Evolutionary conservation across 1,284 basidiomycete genomes (phyloP).

Genomic region (Blastosporella zonata): DNA sequence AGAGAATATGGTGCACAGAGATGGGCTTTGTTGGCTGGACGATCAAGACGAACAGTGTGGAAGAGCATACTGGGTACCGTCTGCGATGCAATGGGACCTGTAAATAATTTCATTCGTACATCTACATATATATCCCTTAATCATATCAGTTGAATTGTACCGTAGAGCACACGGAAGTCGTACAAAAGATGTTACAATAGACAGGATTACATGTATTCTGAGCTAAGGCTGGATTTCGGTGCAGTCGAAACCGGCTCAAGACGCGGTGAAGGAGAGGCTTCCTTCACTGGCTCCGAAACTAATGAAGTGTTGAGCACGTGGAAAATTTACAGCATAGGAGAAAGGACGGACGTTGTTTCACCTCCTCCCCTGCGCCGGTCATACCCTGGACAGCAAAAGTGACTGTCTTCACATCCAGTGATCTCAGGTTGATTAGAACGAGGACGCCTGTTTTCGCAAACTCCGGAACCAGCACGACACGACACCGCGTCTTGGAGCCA

Average conservation of each 20-base stretch:
- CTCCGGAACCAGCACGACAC: slow-evolving; percentile 82
- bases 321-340: not conserved
- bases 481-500: slow-evolving; percentile 45
- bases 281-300: slow-evolving; percentile 8
- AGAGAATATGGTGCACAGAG: slow-evolving; percentile 86
- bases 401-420: slow-evolving; percentile 46
- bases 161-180: not conserved
- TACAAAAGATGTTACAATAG: slow-evolving; percentile 3
- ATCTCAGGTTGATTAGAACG: slow-evolving; percentile 54
- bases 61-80: slow-evolving; percentile 77
- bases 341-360: slow-evolving; percentile 22
- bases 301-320: slow-evolving; percentile 6
- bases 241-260: slow-evolving; percentile 26
- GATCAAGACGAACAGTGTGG: slow-evolving; percentile 70
- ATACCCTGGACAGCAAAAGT: slow-evolving; percentile 38
- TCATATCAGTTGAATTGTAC: not conserved
- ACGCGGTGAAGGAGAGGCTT: slow-evolving; percentile 18
- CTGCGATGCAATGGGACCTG: slow-evolving; percentile 79
- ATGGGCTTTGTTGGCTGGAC: slow-evolving; percentile 95
- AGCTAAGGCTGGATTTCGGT: slow-evolving; percentile 24
- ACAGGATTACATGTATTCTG: slow-evolving; percentile 14
- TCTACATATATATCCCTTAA: not conserved
- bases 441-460: slow-evolving; percentile 72
- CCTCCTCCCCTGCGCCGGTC: slow-evolving; percentile 29
- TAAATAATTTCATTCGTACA: slow-evolving; percentile 27